Evolutionary conservation across 768 basidiomycete species (phyloP).

Genomic region (Termitomyces sp.): DNA sequence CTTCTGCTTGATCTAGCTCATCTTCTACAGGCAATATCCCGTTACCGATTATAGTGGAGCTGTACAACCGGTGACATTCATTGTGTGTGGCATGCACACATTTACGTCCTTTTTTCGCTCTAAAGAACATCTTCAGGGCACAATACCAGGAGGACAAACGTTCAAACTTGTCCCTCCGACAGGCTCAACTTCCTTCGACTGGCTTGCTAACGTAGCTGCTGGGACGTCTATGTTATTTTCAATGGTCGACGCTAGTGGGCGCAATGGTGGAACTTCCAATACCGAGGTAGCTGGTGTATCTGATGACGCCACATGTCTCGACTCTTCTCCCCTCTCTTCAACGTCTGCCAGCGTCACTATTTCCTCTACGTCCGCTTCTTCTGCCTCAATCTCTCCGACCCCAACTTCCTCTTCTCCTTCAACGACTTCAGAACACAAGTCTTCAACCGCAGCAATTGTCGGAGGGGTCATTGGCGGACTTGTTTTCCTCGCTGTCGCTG

Average conservation of each 20-base stretch:
- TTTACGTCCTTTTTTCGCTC: neutral
- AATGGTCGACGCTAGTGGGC: slow-evolving; percentile 44
- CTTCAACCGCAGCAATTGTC: slow-evolving; percentile 40
- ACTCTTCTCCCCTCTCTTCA: slow-evolving; percentile 45
- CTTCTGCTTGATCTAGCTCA: neutral
- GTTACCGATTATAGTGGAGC: slow-evolving; percentile 42
- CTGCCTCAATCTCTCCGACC: slow-evolving; percentile 11
- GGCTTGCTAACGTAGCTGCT: slow-evolving; percentile 51
- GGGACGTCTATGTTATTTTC: slow-evolving; percentile 55
- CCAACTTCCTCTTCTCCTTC: slow-evolving; percentile 18
- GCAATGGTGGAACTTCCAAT: slow-evolving; percentile 57
- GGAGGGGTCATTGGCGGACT: slow-evolving; percentile 49
- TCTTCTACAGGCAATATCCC: slow-evolving; percentile 32
- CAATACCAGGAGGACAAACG: slow-evolving; percentile 57
- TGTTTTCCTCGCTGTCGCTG: slow-evolving; percentile 44
- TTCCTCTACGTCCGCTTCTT: slow-evolving; percentile 6
- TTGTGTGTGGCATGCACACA: slow-evolving; percentile 28
- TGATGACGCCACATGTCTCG: slow-evolving; percentile 46
- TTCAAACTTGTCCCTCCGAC: slow-evolving; percentile 37
- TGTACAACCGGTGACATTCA: slow-evolving; percentile 46
- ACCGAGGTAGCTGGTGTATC: slow-evolving; percentile 39
- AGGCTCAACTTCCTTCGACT: slow-evolving; percentile 36
- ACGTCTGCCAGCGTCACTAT: slow-evolving; percentile 21
- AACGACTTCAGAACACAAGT: slow-evolving; percentile 17
- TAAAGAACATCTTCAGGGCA: slow-evolving; percentile 31